These are phyloP conservation scores for Saccharomycopsis sp. DNA, from an alignment of 805 yeast species.

Conservation along the genomic window DNA sequence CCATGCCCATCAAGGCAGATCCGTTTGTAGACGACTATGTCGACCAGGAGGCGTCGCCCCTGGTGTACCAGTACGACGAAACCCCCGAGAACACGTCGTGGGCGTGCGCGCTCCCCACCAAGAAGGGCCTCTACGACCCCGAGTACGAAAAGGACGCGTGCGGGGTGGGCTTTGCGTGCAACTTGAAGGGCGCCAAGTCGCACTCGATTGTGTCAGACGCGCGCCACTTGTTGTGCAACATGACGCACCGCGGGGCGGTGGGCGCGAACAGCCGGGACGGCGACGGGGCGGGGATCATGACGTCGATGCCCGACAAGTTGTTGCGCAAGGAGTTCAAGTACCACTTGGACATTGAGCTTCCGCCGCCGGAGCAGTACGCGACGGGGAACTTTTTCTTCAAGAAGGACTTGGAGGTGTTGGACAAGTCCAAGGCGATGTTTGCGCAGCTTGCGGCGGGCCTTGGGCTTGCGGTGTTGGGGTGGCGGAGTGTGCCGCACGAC, in stretches of 20 bases:
- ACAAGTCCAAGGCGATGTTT: constrained; percentile 66
- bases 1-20: too few relatives aligned
- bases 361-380: constrained; percentile 82
- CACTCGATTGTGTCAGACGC: constrained; percentile 95
- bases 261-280: constrained; percentile 95
- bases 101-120: constrained; percentile 84
- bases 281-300: constrained; percentile 97
- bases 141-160: constrained; percentile 94
- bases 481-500: constrained; percentile 95
- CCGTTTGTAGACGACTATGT: constrained; percentile 7
- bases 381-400: constrained; percentile 93
- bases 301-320: constrained; percentile 86
- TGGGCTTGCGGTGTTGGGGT: constrained; percentile 79
- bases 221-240: constrained; percentile 78
- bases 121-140: constrained; percentile 90
- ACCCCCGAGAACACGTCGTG: constrained; percentile 76
- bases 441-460: constrained; percentile 71
- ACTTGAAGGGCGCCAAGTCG: constrained; percentile 78
- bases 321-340: constrained; percentile 77
- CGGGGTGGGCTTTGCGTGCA: constrained; percentile 97
- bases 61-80: constrained; percentile 62
- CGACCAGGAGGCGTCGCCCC: constrained; percentile 16
- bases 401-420: constrained; percentile 64
- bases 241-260: constrained; percentile 99
- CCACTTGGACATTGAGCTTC: constrained; percentile 59